Evolutionary conservation across 1,284 basidiomycete species (phyloP), one percentile per base, ranked within the genome.

Genomic region (Puccinia polysora): DNA sequence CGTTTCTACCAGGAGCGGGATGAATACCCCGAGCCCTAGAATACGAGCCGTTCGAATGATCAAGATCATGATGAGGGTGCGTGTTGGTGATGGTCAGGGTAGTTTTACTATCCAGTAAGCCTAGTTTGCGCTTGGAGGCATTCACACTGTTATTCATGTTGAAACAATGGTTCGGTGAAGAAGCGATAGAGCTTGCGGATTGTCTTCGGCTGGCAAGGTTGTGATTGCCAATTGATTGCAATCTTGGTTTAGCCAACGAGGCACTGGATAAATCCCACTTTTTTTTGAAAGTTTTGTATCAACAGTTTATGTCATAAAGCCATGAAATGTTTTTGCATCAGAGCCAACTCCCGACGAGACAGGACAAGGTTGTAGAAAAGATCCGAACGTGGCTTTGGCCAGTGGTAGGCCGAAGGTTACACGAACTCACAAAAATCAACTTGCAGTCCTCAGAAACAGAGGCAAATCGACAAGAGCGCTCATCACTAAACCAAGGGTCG

Each of bases 401-500:
- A n/a, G n/a, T n/a, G n/a, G n/a, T n/a, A n/a, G n/a, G n/a, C n/a
- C n/a, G n/a, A n/a, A n/a, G n/a, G n/a, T n/a, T n/a, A n/a, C n/a
- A n/a, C n/a, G n/a, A 10, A 79, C 84, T 65, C 73, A 91, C 90
- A 76, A 96, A 79, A 59, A 95, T 89, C 5, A 96, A 79, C 79
- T 93, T 93, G 79, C 93, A 94, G 78, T 97, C 93, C 79, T 96
- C 92, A 32, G 91, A 93, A 0, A 95, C 90, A 76, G 89, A 91
- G 1, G 89, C 91, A 77, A 97, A 95, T 25, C 79, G 74, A 64
- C 75, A 72, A 60, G 75, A 75, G 52, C 91, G 84, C 28, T 88
- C 89, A 76, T 94, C 90, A 76, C 89, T 89, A 25, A 88, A 85
- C 63, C 87, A 83, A 14, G 89, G 87, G 80, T 98, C 96, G 79